A percentile compares a stretch with the other conserved stretches of the same genome.
Evolutionary conservation across 2,329 filamentous ascomycete species (phyloP).

Genomic region (Decorospora gaudefroyi): DNA sequence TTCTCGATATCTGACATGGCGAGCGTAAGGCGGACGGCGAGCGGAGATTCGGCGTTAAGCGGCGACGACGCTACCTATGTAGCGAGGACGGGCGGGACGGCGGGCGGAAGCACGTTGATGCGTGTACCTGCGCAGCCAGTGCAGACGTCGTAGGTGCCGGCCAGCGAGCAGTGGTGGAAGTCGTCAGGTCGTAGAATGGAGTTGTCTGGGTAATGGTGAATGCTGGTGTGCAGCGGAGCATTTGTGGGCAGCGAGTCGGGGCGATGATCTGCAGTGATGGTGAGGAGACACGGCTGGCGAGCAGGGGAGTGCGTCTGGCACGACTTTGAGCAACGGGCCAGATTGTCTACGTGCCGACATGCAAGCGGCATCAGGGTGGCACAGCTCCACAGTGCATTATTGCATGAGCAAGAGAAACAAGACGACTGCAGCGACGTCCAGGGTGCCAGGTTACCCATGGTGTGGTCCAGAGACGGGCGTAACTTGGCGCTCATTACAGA

Average conservation of each 20-base stretch:
- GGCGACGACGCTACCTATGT: no score
- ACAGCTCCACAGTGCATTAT: constrained; percentile 35
- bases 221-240: constrained; percentile 8
- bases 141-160: constrained; percentile 11
- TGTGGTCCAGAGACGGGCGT: constrained; percentile 26
- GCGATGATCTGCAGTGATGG: constrained; percentile 22
- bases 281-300: constrained; percentile 31
- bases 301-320: constrained; percentile 31
- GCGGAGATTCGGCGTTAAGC: constrained; percentile 5
- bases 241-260: constrained; percentile 10
- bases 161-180: constrained; percentile 18
- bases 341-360: constrained; percentile 25
- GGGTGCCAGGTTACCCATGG: constrained; percentile 22
- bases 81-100: constrained; percentile 4
- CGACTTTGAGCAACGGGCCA: constrained; percentile 38
- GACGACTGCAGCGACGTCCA: constrained; percentile 22
- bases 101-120: constrained; percentile 5
- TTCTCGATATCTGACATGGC: constrained; percentile 48
- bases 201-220: constrained; percentile 1
- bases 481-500: constrained; percentile 23
- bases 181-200: not conserved
- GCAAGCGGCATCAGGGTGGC: constrained; percentile 32
- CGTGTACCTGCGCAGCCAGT: constrained; percentile 5
- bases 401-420: constrained; percentile 26
- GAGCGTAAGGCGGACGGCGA: constrained; percentile 9